These are phyloP conservation scores for Hydrangea macrophylla DNA, from an alignment of 148 eudicot genomes.

Conservation along the genomic window DNA sequence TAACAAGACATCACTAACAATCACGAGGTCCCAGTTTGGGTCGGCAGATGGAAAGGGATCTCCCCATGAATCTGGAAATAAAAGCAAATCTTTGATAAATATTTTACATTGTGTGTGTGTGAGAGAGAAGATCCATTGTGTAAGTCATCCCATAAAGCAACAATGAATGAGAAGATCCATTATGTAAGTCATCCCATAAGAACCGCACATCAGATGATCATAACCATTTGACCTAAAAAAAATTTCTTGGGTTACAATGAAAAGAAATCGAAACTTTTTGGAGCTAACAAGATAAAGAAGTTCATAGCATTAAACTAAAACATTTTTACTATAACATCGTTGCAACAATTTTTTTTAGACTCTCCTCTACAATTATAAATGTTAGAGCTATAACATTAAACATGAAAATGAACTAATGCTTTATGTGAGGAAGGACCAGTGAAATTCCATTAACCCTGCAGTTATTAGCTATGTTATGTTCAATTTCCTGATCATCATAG, in stretches of 20 bases:
- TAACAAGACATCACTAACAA: conserved; percentile 89
- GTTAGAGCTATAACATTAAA: background rate
- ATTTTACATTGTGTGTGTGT: too few relatives aligned
- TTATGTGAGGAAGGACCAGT: conserved; percentile 76
- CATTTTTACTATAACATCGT: conserved; percentile 1
- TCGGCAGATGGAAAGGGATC: conserved; percentile 53
- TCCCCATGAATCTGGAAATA: conserved; percentile 91
- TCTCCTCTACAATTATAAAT: background rate
- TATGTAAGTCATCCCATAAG: too few relatives aligned
- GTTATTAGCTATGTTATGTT: conserved; percentile 80
- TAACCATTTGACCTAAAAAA: background rate
- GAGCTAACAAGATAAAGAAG: background rate
- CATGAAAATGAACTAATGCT: conserved; percentile 47
- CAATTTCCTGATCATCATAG: conserved; percentile 87
- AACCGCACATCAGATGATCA: background rate
- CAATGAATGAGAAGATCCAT: background rate
- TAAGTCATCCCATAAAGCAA: too few relatives aligned
- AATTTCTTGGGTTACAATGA: too few relatives aligned
- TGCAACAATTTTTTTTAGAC: background rate
- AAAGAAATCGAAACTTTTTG: background rate
- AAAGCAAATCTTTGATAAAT: background rate
- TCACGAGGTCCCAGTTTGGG: conserved; percentile 82
- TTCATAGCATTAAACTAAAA: background rate
- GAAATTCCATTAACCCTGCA: conserved; percentile 68
- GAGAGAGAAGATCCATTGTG: background rate